Conservation (phyloP, 108 stramenopile genomes). For the Conticribra guillardii region DNA sequence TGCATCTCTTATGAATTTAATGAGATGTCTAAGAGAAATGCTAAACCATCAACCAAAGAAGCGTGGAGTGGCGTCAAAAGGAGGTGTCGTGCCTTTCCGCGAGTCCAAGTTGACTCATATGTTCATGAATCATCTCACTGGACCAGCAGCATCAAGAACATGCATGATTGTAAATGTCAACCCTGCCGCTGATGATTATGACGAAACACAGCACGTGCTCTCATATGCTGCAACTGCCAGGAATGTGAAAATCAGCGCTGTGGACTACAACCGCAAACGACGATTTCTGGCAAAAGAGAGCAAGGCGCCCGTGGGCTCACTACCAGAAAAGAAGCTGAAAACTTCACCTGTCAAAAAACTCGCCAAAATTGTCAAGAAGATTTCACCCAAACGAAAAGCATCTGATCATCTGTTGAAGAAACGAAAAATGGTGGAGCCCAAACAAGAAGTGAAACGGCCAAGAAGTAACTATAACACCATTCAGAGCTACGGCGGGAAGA, state of each 20-base stretch:
- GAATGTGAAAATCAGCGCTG: constrained; percentile 65
- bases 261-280: constrained; percentile 60
- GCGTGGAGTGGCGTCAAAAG: constrained; percentile 46
- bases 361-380: constrained; percentile 38
- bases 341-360: constrained; percentile 37
- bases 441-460: constrained; percentile 31
- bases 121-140: constrained; percentile 92
- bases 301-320: constrained; percentile 18
- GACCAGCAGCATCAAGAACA: constrained; percentile 69
- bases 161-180: constrained; percentile 95
- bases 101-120: constrained; percentile 97
- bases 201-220: constrained; percentile 94
- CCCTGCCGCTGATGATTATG: constrained; percentile 85
- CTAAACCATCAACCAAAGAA: constrained; percentile 62
- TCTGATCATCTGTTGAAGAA: constrained; percentile 7
- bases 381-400: constrained; percentile 33
- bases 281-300: constrained; percentile 55
- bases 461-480: constrained; percentile 31
- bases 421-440: constrained; percentile 33
- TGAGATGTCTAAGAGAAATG: constrained; percentile 93
- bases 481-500: not conserved
- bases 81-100: constrained; percentile 89
- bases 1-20: constrained; percentile 95
- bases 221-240: constrained; percentile 81
- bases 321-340: constrained; percentile 30